These are phyloP conservation scores for Coemansia sp. DNA, from an alignment of 192 early-diverging fungal genomes.

Conservation along the genomic window DNA sequence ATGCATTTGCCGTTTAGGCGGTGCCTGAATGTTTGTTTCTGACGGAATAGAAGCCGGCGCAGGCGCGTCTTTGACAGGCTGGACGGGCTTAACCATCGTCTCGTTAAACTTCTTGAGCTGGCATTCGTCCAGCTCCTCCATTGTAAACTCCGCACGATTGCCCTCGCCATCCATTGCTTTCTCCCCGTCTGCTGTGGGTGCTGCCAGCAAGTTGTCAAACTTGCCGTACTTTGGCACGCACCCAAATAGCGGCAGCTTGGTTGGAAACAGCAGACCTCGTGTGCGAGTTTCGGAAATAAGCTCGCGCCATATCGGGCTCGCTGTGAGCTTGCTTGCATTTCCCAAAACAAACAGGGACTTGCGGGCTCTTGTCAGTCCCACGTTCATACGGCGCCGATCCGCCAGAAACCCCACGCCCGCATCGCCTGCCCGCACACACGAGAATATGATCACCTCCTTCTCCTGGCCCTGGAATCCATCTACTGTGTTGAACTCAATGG, in stretches of 20 bases:
- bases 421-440: constrained; percentile 78
- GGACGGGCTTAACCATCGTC: not conserved
- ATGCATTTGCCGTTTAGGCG: not conserved
- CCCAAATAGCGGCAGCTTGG: constrained; percentile 34
- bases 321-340: constrained; percentile 59
- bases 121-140: constrained; percentile 27
- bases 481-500: constrained; percentile 91
- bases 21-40: too few species aligned
- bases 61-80: too few species aligned
- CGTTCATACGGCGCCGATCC: constrained; percentile 88
- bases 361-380: constrained; percentile 83
- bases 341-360: constrained; percentile 82
- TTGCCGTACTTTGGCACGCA: not conserved
- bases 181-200: not conserved
- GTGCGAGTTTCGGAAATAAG: constrained; percentile 65
- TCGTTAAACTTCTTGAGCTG: constrained; percentile 18
- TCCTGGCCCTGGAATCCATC: constrained; percentile 98
- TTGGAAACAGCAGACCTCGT: constrained; percentile 18
- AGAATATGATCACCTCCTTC: constrained; percentile 95
- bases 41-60: too few species aligned
- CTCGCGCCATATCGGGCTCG: constrained; percentile 67
- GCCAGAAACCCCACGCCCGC: constrained; percentile 76
- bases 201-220: constrained; percentile 15
- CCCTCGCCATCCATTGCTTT: constrained; percentile 36
- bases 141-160: constrained; percentile 31